These are phyloP conservation scores for Coix lacrymajobi DNA, from an alignment of 176 grass and related monocot genomes.

Conservation along the genomic window DNA sequence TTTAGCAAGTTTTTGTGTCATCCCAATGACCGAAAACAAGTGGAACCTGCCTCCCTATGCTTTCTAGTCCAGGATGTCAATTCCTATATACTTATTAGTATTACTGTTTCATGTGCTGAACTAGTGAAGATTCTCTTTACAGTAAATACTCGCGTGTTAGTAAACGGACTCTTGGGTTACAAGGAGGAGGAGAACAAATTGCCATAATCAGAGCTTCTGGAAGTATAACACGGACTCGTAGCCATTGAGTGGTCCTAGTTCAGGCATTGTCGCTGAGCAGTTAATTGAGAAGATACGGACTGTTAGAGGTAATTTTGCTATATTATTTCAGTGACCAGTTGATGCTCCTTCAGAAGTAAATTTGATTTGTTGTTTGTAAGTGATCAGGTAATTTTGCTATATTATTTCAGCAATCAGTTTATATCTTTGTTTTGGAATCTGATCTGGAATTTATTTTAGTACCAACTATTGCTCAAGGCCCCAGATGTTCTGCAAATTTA, in stretches of 20 bases:
- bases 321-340: background rate
- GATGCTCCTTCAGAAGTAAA: slow-evolving; percentile 1
- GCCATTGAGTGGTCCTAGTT: slow-evolving; percentile 60
- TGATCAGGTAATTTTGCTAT: background rate
- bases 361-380: slow-evolving; percentile 3
- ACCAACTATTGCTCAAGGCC: background rate
- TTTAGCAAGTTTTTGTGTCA: background rate
- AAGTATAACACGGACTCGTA: slow-evolving; percentile 64
- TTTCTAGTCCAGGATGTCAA: background rate
- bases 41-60: background rate
- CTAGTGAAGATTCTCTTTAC: slow-evolving; percentile 21
- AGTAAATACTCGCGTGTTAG: slow-evolving; percentile 89
- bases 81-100: background rate
- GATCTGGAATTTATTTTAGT: background rate
- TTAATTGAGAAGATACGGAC: slow-evolving; percentile 81
- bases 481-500: background rate
- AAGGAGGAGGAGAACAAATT: slow-evolving; percentile 69
- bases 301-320: slow-evolving; percentile 73
- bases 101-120: slow-evolving; percentile 23
- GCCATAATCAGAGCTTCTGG: slow-evolving; percentile 94
- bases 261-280: slow-evolving; percentile 84
- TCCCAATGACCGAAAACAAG: background rate
- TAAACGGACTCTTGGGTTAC: slow-evolving; percentile 87
- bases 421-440: slow-evolving; percentile 8
- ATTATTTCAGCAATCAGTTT: background rate